Conservation (phyloP, 1,139 yeast species). For the Pneumocystis oryctolagi region DNA sequence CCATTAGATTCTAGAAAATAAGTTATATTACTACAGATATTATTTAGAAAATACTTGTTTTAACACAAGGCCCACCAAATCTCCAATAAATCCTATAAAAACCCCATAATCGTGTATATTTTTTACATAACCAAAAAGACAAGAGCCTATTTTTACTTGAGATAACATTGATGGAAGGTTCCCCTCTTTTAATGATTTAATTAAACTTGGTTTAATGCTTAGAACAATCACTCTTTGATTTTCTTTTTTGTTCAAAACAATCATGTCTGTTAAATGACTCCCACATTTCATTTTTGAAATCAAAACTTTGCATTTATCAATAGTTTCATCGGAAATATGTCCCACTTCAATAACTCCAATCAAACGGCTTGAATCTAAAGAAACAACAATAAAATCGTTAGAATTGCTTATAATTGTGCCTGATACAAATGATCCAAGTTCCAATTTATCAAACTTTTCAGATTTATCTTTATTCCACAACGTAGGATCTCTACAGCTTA, state of each 20-base stretch:
- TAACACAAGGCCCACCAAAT: conserved; percentile 67
- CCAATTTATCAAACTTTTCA: conserved; percentile 30
- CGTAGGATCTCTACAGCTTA: conserved; percentile 56
- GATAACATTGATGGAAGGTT: conserved; percentile 44
- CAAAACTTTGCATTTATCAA: conserved; percentile 51
- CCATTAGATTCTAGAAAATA: conserved; percentile 47
- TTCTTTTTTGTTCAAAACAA: conserved; percentile 53
- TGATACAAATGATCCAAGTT: conserved; percentile 49
- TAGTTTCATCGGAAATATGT: conserved; percentile 59
- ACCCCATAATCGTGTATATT: conserved; percentile 62
- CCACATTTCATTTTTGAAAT: conserved; percentile 50
- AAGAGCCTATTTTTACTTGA: conserved; percentile 41
- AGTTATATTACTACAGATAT: conserved; percentile 25
- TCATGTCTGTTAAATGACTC: conserved; percentile 40
- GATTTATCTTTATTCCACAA: conserved; percentile 28
- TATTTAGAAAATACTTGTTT: conserved; percentile 25
- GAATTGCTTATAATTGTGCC: conserved; percentile 60
- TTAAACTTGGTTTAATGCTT: conserved; percentile 50
- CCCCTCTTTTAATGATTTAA: conserved; percentile 44
- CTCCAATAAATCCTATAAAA: conserved; percentile 69
- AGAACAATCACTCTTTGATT: conserved; percentile 46
- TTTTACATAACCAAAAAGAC: conserved; percentile 58
- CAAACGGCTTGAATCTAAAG: conserved; percentile 23
- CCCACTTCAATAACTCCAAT: conserved; percentile 63
- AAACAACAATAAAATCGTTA: conserved; percentile 49